A percentile compares a stretch with the other conserved stretches of the same genome.
These are phyloP conservation scores for Ogataea zsoltii DNA, from an alignment of 805 yeast genomes.

Conservation along the genomic window DNA sequence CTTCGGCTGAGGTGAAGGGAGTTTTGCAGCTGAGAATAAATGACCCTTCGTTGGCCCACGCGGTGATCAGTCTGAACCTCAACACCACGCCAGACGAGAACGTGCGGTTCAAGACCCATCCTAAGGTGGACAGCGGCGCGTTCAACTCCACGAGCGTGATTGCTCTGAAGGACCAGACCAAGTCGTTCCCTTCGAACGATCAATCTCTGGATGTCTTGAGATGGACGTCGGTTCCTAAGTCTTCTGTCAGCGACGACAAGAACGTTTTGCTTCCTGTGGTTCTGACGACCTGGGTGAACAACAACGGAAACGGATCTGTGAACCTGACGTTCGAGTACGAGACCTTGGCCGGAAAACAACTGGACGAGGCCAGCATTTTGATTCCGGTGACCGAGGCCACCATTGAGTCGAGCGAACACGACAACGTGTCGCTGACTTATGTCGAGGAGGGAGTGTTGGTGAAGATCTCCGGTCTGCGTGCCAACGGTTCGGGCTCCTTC, in stretches of 20 bases:
- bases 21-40: conserved; percentile 86
- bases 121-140: conserved; percentile 81
- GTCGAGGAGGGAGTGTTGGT: conserved; percentile 73
- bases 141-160: conserved; percentile 61
- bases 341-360: conserved; percentile 49
- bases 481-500: conserved; percentile 65
- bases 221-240: conserved; percentile 76
- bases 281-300: conserved; percentile 82
- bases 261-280: conserved; percentile 61
- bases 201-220: conserved; percentile 88
- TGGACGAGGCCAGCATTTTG: conserved; percentile 54
- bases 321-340: conserved; percentile 91
- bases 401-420: conserved; percentile 52
- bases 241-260: conserved; percentile 52
- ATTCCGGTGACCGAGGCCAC: conserved; percentile 67
- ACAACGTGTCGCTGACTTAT: conserved; percentile 56
- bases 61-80: conserved; percentile 60
- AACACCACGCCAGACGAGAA: conserved; percentile 45
- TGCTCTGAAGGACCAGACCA: conserved; percentile 72
- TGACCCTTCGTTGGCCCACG: conserved; percentile 66
- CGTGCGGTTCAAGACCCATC: conserved; percentile 88
- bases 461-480: conserved; percentile 52
- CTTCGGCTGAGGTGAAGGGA: conserved; percentile 81
- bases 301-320: conserved; percentile 56
- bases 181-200: conserved; percentile 89